Evolutionary conservation across 257 asterid species (phyloP), one percentile per base, ranked within the genome.

Genomic region (Pogostemon cablin): DNA sequence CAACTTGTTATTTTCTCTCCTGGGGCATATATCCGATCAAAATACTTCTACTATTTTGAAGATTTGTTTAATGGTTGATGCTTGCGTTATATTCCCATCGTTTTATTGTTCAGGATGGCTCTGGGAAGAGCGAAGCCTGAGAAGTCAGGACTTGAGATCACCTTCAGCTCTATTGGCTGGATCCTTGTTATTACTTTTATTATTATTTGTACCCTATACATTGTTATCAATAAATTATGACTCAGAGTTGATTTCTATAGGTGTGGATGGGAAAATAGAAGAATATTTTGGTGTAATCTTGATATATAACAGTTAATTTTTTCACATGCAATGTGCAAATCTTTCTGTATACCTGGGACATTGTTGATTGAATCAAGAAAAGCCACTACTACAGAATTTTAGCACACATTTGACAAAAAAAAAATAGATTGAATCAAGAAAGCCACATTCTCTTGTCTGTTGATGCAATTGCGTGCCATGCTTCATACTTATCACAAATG

Each of bases 21-120:
- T 39, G 3, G 7, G 32, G 56, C 32, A 25, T 25, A 11, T 44
- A 41, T 37, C n/a, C 17, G 3, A 52, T 46, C 55, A 66, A 59
- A 74, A 25, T 11, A 3, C 57, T 46, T 43, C 34, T 47, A 11
- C 59, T 47, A 41, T 54, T 69, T 47, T 57, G 49, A 46, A 7
- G 38, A n/a, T 74, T 9, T 39, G 50, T 41, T 39, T 41, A 43
- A 12, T 8, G 25, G 42, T 55, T 42, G 55, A 53, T 64, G 47
- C 48, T 72, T 46, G 32, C 7, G 38, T 10, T 49, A 43, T 52
- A 38, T 68, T 7, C 2, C 42, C 38, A 2, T 20, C 4, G 6
- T 39, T 8, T 17, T 63, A 15, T 4, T 72, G 63, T 74, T 71
- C 84, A 79, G 86, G 86, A 68, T 75, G 72, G 67, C 61, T 56